Base-by-base conservation (phyloP, 371 early-diverging fungal genomes). In the Blastocladiella emersonii region DNA sequence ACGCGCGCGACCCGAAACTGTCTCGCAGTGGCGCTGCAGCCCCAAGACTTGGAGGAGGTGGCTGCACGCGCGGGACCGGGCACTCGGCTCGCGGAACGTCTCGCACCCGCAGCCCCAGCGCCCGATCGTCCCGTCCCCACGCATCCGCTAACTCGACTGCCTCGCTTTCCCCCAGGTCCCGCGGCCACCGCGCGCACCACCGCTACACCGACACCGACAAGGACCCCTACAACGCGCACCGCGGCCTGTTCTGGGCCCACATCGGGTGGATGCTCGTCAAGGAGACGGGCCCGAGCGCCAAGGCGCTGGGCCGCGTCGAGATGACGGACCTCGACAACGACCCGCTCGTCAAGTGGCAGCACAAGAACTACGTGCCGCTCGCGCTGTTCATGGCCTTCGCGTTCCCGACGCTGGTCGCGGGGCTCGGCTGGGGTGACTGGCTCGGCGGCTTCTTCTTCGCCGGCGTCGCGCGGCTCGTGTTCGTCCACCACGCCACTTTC, bases 401-500 rank as follows among this genome's bases (percentile, higher is more conserved):
- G 32, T 71, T 92, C 62, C 92, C 92, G 23, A 88, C 85, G 35
- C 65, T 86, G 53, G 80, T 93, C 34, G 88, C 91, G 57, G 91
- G 91, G 34, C 68, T 87, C 64, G 82, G 85, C 51, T 94, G 93
- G 92, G 91, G 89, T 55, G 94, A 93, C 76, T 90, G 81, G 81
- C 74, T 77, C 64, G 95, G 93, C 63, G 95, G 95, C 5, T 92
- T 82, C 78, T 88, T 86, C 73, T 92, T 82, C 66, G 88, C 91
- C 49, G 89, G 81, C 34, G 79, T 92, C 53, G 70, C 81, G 44
- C 85, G 93, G 57, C 81, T 91, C 64, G 83, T 87, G 23, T 78
- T 90, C 63, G 84, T 91, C 53, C 92, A 92, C 70, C 93, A 95
- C 67, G 90, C 91, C 39, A 95, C 95, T 41, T 95, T 95, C 82